Evolutionary conservation across 2,329 filamentous ascomycete genomes (phyloP).

Genomic region (Aureobasidium sp.): DNA sequence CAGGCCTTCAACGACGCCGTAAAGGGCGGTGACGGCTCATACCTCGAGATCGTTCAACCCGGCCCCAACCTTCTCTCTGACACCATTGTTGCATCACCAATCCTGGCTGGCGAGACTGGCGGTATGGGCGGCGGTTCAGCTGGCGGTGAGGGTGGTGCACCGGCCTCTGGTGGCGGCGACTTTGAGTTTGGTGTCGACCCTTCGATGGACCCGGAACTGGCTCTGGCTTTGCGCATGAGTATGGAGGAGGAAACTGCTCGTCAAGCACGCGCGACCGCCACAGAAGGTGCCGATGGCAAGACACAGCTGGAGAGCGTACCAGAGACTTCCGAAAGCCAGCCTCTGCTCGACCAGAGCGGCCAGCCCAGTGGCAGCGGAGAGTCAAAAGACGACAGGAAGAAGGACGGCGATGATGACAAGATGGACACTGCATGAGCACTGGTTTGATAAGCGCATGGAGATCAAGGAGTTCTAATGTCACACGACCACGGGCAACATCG

Average conservation of each 20-base stretch:
- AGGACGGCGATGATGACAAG: slow-evolving; percentile 58
- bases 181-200: slow-evolving; percentile 91
- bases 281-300: slow-evolving; percentile 61
- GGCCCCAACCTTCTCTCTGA: slow-evolving; percentile 90
- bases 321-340: slow-evolving; percentile 56
- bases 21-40: slow-evolving; percentile 83
- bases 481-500: neutral
- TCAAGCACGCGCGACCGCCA: slow-evolving; percentile 76
- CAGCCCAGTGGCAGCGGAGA: slow-evolving; percentile 56
- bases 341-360: slow-evolving; percentile 57
- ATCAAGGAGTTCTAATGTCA: slow-evolving; percentile 11
- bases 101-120: slow-evolving; percentile 74
- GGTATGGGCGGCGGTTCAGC: slow-evolving; percentile 48
- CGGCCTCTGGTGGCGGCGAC: slow-evolving; percentile 54
- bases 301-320: slow-evolving; percentile 73
- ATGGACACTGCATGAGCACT: slow-evolving; percentile 73
- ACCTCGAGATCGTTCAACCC: slow-evolving; percentile 84
- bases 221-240: slow-evolving; percentile 90
- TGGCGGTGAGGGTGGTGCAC: slow-evolving; percentile 36
- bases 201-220: slow-evolving; percentile 84
- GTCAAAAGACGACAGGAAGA: slow-evolving; percentile 45
- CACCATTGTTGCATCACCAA: slow-evolving; percentile 80
- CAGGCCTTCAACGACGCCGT: slow-evolving; percentile 89
- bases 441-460: neutral
- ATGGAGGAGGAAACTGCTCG: slow-evolving; percentile 96